Conservation (phyloP, 2,329 filamentous ascomycete genomes). For the Pezicula neosporulosa region DNA sequence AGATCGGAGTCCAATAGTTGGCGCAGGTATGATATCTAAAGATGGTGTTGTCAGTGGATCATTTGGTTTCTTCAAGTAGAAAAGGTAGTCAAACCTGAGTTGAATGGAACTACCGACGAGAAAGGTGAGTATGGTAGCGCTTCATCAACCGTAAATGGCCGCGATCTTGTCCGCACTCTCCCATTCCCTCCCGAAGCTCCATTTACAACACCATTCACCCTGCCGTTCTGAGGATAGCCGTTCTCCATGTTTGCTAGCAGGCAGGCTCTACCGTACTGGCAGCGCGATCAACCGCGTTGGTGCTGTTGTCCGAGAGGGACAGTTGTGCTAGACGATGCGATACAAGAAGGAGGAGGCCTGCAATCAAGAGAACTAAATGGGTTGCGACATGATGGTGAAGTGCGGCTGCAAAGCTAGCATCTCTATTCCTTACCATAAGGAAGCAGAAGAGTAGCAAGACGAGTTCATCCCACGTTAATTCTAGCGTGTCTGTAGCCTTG, state of each 20-base stretch:
- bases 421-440: too few relatives aligned
- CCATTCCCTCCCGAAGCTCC: slow-evolving; percentile 10
- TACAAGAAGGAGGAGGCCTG: neutral
- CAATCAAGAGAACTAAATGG: neutral
- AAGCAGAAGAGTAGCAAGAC: too few relatives aligned
- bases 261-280: neutral
- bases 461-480: too few relatives aligned
- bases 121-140: slow-evolving; percentile 81
- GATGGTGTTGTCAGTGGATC: slow-evolving; percentile 14
- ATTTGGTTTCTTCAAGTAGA: slow-evolving; percentile 1
- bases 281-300: neutral
- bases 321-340: neutral
- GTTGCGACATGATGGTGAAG: neutral
- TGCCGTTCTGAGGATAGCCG: slow-evolving; percentile 19
- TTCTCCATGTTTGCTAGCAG: slow-evolving; percentile 6
- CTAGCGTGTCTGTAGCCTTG: neutral
- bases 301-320: neutral
- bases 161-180: slow-evolving; percentile 24
- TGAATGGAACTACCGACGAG: slow-evolving; percentile 75
- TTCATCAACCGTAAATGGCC: slow-evolving; percentile 63
- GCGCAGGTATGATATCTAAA: slow-evolving; percentile 63
- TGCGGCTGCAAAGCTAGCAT: too few relatives aligned
- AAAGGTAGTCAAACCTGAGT: slow-evolving; percentile 54
- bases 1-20: slow-evolving; percentile 51
- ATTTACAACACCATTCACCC: slow-evolving; percentile 14